Evolutionary conservation across 202 grass and related monocot genomes (phyloP).

Genomic region (Hordeum pubiflorum): DNA sequence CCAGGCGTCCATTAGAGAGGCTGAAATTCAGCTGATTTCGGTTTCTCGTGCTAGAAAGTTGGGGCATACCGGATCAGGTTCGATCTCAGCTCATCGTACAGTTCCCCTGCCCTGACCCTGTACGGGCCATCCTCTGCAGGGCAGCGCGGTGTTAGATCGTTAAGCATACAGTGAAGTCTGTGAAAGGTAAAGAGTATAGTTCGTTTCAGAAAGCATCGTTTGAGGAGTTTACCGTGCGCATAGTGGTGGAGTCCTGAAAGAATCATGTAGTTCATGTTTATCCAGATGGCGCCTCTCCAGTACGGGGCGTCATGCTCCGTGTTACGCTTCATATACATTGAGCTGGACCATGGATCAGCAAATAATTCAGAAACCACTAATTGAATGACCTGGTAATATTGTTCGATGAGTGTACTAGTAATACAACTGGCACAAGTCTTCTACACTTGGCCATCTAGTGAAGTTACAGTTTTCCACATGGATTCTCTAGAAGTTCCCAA

Average conservation of each 20-base stretch:
- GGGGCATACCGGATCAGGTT: constrained; percentile 73
- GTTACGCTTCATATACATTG: constrained; percentile 90
- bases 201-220: not conserved
- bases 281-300: constrained; percentile 96
- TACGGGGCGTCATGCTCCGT: constrained; percentile 86
- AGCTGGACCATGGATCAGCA: constrained; percentile 40
- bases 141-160: constrained; percentile 9
- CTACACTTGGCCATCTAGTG: not conserved
- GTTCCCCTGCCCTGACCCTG: constrained; percentile 38
- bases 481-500: not conserved
- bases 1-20: not conserved
- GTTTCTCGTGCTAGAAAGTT: not conserved
- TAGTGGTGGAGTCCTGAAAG: constrained; percentile 88
- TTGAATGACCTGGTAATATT: not conserved
- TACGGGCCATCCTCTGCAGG: constrained; percentile 71
- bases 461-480: not conserved
- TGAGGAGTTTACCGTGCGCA: constrained; percentile 46
- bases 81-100: constrained; percentile 69
- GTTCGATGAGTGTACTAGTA: not conserved
- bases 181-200: not conserved
- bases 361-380: constrained; percentile 16
- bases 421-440: not conserved
- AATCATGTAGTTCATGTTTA: constrained; percentile 99
- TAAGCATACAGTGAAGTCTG: not conserved
- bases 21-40: not conserved